Evolutionary conservation across 345 rosid species (phyloP), one percentile per base, ranked within the genome.

Genomic region (Ceriops zippeliana): DNA sequence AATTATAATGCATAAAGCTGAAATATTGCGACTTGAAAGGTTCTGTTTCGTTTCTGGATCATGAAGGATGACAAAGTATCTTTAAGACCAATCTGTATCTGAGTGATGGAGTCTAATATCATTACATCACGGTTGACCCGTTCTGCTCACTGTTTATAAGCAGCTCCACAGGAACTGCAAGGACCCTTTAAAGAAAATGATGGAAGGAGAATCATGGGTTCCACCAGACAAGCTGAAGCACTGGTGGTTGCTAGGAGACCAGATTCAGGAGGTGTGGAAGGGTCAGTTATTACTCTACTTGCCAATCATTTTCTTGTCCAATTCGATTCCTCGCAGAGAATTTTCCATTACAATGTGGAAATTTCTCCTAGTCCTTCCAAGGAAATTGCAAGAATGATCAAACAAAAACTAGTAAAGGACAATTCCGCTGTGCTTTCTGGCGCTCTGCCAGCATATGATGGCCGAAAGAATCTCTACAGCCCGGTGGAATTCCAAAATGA

Each of bases 271-370:
- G 98, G 98, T 53, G 84, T 83, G 32, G 89, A 91, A 64, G 98
- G 98, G 64, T 69, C 76, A 16, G 86, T 84, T 34, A 84, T 93
- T 49, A 82, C 87, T 66, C 95, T 93, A 8, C 85, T 93, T 6
- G 98, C 98, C 62, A 93, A 93, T 77, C 97, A 93, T 88, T 91
- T 89, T 71, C 90, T 86, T 32, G 98, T 93, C 65, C 82, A 81
- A 61, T 86, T 93, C 65, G 84, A 93, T 74, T 75, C 93, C 57
- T 81, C 80, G 8, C 93, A 76, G 62, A 74, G 71, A 66, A 89
- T 93, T 76, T 93, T 85, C 85, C 98, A 93, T 64, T 93, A 93
- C 83, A 80, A 91, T 56, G 92, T 93, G 65, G 97, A 91, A 53
- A 93, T 93, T 63, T 80, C 88, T 56, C 98, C 97, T 1, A 82